Evolutionary conservation across 1,139 yeast genomes (phyloP).

Genomic region (Maudiozyma humilis): DNA sequence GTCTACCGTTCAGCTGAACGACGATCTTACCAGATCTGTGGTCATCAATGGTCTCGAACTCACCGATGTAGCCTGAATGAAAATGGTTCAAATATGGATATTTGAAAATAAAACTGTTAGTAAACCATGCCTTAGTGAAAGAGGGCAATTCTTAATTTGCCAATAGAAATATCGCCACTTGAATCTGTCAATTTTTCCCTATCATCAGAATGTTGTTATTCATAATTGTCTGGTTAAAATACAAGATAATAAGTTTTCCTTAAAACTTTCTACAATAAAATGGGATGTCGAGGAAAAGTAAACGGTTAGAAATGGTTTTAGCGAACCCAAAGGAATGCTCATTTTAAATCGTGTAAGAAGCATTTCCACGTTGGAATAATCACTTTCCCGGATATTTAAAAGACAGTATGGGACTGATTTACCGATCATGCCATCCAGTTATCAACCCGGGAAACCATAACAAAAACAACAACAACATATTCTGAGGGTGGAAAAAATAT

Average conservation of each 20-base stretch:
- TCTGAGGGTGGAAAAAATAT: neutral
- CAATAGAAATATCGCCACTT: neutral
- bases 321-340: neutral
- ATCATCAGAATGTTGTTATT: neutral
- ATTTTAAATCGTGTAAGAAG: conserved; percentile 65
- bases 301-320: conserved; percentile 39
- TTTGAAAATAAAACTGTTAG: conserved; percentile 24
- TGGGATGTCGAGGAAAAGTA: conserved; percentile 63
- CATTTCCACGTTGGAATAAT: conserved; percentile 41
- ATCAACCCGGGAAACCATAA: conserved; percentile 61
- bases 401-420: conserved; percentile 79
- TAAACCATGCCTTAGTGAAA: conserved; percentile 3
- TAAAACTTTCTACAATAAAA: neutral
- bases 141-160: neutral
- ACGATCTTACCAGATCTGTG: conserved; percentile 99
- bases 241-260: conserved; percentile 1
- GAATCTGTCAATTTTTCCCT: too few species aligned
- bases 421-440: conserved; percentile 81
- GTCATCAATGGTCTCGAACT: conserved; percentile 96
- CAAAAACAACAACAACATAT: neutral
- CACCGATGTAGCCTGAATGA: conserved; percentile 81
- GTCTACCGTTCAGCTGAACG: conserved; percentile 93
- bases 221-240: conserved; percentile 1
- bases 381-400: conserved; percentile 92
- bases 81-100: neutral